A percentile compares a stretch with the other conserved stretches of the same genome.
Evolutionary conservation across 345 rosid species (phyloP).

Genomic region (Brassica cretica): DNA sequence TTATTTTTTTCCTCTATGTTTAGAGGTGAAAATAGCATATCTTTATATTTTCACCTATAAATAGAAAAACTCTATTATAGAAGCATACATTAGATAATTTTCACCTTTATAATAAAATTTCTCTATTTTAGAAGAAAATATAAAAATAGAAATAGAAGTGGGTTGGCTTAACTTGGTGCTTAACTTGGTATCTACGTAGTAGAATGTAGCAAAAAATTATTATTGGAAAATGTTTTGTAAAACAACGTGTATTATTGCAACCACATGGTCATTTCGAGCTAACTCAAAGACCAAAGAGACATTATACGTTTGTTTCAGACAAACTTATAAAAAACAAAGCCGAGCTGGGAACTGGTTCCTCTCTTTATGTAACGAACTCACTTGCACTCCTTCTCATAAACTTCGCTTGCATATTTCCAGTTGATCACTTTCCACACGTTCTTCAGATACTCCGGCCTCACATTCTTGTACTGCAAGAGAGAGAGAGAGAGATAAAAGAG

Average conservation of each 20-base stretch:
- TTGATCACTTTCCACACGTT: constrained; percentile 91
- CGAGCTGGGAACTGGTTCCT: constrained; percentile 15
- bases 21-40: no score
- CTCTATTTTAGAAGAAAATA: no score
- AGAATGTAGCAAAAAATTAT: background rate
- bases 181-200: background rate
- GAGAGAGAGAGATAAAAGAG: background rate
- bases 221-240: background rate
- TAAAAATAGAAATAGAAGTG: no score
- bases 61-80: no score
- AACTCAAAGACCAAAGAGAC: constrained; percentile 26
- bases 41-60: no score
- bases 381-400: constrained; percentile 59
- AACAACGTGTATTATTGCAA: background rate
- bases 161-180: no score
- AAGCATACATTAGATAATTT: no score
- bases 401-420: constrained; percentile 81
- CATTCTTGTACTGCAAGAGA: constrained; percentile 79
- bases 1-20: no score
- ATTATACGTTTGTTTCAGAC: constrained; percentile 22
- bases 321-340: constrained; percentile 10
- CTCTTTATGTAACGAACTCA: constrained; percentile 30
- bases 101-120: no score
- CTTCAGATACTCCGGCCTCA: constrained; percentile 83
- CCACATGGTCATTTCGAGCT: constrained; percentile 24